phyloP scores from a whole-genome alignment of 129 eudicot genomes.

The Helianthus annuus region DNA sequence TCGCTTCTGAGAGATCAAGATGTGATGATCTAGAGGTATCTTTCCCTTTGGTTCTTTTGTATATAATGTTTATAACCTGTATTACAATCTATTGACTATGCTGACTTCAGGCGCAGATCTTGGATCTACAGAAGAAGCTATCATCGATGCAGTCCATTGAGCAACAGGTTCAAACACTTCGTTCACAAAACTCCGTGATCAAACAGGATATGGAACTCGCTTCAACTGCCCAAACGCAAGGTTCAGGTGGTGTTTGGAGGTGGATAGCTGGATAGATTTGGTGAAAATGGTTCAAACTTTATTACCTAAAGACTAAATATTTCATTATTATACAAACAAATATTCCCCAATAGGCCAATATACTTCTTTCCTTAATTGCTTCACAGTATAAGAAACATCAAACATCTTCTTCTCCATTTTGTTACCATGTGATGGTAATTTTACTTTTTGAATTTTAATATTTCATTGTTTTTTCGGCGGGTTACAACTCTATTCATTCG shows the following conservation, averaged over 20 bases:
- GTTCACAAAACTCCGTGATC: conserved; percentile 62
- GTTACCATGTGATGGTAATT: conserved; percentile 17
- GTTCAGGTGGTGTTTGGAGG: conserved; percentile 87
- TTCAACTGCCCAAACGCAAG: conserved; percentile 51
- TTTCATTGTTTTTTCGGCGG: not conserved
- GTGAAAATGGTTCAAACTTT: conserved; percentile 13
- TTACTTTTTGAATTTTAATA: conserved; percentile 12
- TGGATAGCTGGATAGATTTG: conserved; percentile 58
- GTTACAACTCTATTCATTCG: conserved; percentile 4
- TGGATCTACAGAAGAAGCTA: conserved; percentile 70
- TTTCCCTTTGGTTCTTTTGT: conserved; percentile 20
- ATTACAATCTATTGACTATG: conserved; percentile 13
- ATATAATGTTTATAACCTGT: not conserved
- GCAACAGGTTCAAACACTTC: conserved; percentile 72
- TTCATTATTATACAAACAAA: conserved; percentile 25
- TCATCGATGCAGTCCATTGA: conserved; percentile 80
- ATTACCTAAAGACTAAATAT: conserved; percentile 26
- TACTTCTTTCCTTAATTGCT: conserved; percentile 4
- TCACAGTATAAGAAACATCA: conserved; percentile 8
- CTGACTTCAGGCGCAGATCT: conserved; percentile 71
- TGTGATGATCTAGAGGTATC: conserved; percentile 88
- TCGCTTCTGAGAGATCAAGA: conserved; percentile 90
- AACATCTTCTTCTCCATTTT: conserved; percentile 7
- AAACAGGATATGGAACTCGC: conserved; percentile 75
- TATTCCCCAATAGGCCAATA: conserved; percentile 2